Base-by-base conservation (phyloP, 1,139 yeast genomes). In the Kurtzmaniella quercitrusa region DNA sequence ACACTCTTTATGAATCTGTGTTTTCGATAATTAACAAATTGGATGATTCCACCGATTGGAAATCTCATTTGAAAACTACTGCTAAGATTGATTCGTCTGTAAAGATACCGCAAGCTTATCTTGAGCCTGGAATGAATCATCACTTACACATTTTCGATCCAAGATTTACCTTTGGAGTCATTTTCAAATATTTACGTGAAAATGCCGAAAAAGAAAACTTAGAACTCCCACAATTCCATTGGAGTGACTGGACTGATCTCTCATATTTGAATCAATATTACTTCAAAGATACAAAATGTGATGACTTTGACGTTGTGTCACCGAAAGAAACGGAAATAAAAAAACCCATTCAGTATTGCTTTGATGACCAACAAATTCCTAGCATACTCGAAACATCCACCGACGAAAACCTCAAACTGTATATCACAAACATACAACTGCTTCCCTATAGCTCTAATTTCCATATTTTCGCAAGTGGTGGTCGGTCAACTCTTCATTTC, bases 231-330 rank as follows among this genome's bases (percentile, higher is more conserved):
- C 51, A 49, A 36, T 69, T 68, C 50, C 71, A 68, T 48, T 69
- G 73, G 73, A 55, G 61, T 17, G 74, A 69, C 48, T 68, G 61
- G 52, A 51, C 53, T 7, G 69, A 68, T 47, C 50, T 65, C 45
- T 54, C 70, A 4, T 38, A 38, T 4, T 50, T 69, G 16, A 54
- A 65, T 39, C 44, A 52, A n/a, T 51, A 51, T 43, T 50, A 49
- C 18, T 49, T 57, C 21, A 45, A 41, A 5, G 45, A 48, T 1
- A 44, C 51, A 1, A 63, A 65, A 3, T 68, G 74, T 50, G 40
- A 44, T 6, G 42, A 43, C 2, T 33, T 46, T 19, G 60, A 66
- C 44, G 62, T 60, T 43, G 52, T 57, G 14, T 47, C 60, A 11
- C 49, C 58, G 40, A 44, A 41, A 18, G 51, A 51, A 16, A 41